These are phyloP conservation scores for Striga hermonthica DNA, from an alignment of 305 asterid species.

Conservation along the genomic window DNA sequence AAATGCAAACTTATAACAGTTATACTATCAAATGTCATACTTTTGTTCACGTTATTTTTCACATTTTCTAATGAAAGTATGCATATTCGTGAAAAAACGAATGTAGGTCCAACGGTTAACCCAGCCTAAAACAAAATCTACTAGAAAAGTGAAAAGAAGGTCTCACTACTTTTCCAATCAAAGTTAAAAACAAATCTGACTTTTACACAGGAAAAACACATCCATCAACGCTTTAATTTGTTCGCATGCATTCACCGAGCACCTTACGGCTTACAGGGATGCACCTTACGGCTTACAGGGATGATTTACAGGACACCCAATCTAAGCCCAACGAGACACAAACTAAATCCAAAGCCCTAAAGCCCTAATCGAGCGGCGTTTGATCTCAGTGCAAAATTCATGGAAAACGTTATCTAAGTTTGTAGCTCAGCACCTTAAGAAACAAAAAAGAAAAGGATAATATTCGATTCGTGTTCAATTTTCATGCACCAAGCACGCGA, in stretches of 20 bases:
- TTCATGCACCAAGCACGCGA: neutral
- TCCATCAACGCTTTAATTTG: neutral
- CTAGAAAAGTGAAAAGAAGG: no score
- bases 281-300: no score
- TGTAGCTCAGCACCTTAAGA: neutral
- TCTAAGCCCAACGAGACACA: neutral
- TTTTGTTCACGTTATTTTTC: no score
- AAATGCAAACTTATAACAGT: no score
- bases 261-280: neutral
- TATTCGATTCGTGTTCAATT: neutral
- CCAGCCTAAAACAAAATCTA: no score
- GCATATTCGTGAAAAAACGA: no score
- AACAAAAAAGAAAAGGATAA: neutral
- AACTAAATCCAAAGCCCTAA: neutral
- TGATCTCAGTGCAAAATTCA: neutral
- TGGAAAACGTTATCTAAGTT: neutral
- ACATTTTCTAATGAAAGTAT: no score
- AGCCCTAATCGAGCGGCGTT: constrained; percentile 6
- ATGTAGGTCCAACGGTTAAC: no score
- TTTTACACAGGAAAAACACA: neutral
- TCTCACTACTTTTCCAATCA: neutral
- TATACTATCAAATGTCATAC: no score
- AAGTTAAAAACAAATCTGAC: neutral
- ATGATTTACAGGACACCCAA: constrained; percentile 10
- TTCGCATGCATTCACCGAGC: neutral